Evolutionary conservation across 805 yeast species (phyloP), one percentile per base, ranked within the genome.

Genomic region (Starmerella vaccinii): DNA sequence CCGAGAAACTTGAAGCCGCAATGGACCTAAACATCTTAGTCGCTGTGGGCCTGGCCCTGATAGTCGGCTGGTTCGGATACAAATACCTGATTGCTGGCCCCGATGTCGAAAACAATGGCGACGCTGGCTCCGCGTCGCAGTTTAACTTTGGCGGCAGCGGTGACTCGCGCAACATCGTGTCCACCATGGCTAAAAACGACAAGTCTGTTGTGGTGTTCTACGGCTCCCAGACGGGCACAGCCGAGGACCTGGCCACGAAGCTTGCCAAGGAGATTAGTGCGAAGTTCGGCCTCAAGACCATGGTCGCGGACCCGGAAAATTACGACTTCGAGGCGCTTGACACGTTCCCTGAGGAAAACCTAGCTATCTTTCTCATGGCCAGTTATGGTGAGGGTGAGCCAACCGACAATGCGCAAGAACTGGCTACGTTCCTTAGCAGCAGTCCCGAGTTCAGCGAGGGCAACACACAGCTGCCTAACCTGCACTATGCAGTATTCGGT

Each of bases 381-480:
- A 87, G 96, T 10, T 92, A 92, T 61, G 98, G 98, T 60, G 98
- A 90, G 70, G 98, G 98, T 64, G 98, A 90, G 66, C 95, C 95
- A 59, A 90, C 98, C 13, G 98, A 90, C 66, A 85, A 86, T 60
- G 92, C 97, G n/a, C 76, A 77, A 38, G 80, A 78, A 34, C 86
- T 92, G 65, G 80, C 78, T 63, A 83, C 81, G 51, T 75, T 89
- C 61, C 76, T 79, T 30, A 59, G 66, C 24, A 67, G 72, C 49
- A 77, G 75, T 46, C 81, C 77, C 24, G 75, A 70, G 38, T 77
- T 75, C 53, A 64, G 68, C 29, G 55, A 61, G 37, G 71, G 67
- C 22, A 68, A 61, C 8, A 47, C 46, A 39, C 57, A 59, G 26
- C 71, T 89, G 59, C 63, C 74, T 7, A 76, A 75, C 53, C 62